Percentiles rank a stretch among this genome's conserved stretches.
These are phyloP conservation scores for Pterocarpus macrocarpus DNA, from an alignment of 306 rosid species.

Conservation along the genomic window DNA sequence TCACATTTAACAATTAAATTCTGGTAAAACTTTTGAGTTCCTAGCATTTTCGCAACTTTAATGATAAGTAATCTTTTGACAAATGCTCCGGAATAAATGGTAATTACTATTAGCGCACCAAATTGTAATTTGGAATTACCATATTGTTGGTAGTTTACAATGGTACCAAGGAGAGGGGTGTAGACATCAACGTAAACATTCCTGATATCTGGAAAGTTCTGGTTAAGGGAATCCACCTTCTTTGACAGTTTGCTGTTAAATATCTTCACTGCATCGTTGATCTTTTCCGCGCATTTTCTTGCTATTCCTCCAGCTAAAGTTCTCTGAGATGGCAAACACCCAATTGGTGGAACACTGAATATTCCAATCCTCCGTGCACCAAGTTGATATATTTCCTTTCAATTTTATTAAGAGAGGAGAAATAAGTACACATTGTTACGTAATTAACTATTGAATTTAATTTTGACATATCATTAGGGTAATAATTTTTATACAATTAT, in stretches of 20 bases:
- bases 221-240: constrained; percentile 35
- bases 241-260: constrained; percentile 61
- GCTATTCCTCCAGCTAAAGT: constrained; percentile 65
- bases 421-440: not conserved
- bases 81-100: not conserved
- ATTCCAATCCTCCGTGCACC: constrained; percentile 75
- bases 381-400: constrained; percentile 55
- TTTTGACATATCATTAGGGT: too few species aligned
- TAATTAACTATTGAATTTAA: too few species aligned
- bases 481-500: too few species aligned
- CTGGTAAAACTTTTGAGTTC: too few species aligned
- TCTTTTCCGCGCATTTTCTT: constrained; percentile 51
- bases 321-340: constrained; percentile 79
- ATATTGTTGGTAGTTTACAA: constrained; percentile 53
- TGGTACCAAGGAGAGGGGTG: constrained; percentile 59
- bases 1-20: too few species aligned
- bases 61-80: too few species aligned
- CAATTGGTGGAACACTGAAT: constrained; percentile 69
- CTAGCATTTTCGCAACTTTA: too few species aligned
- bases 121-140: constrained; percentile 52
- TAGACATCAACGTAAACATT: constrained; percentile 63
- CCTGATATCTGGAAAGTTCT: constrained; percentile 45
- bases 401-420: not conserved
- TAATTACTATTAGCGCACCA: not conserved
- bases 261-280: constrained; percentile 59